These are phyloP conservation scores for Psilocybe subaeruginosa DNA, from an alignment of 768 basidiomycete genomes.

Conservation along the genomic window DNA sequence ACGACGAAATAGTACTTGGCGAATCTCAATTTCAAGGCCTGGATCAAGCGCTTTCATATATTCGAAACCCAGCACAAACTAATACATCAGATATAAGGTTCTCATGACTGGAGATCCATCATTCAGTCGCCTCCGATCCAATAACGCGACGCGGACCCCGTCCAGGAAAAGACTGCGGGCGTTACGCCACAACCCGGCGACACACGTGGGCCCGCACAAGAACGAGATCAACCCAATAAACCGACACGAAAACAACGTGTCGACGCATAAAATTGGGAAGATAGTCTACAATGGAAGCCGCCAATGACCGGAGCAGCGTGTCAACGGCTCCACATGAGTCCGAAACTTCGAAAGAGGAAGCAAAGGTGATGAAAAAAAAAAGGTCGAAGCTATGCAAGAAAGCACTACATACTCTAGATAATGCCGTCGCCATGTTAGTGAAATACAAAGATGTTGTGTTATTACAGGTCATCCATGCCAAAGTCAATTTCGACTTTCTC, in stretches of 20 bases:
- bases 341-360: not conserved
- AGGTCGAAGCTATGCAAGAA: constrained; percentile 12
- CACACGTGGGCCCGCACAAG: not conserved
- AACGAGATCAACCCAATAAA: not conserved
- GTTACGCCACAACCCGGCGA: not conserved
- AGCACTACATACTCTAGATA: constrained; percentile 18
- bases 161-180: not conserved
- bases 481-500: constrained; percentile 95
- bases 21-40: not conserved
- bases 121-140: too few relatives aligned
- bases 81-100: not conserved
- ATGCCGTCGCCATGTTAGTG: not conserved
- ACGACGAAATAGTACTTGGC: not conserved
- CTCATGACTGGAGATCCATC: not conserved
- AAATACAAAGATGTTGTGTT: not conserved
- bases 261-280: not conserved
- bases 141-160: not conserved
- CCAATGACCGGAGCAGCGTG: not conserved
- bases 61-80: not conserved
- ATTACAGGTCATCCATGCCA: constrained; percentile 84
- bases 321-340: not conserved
- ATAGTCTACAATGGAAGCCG: constrained; percentile 1
- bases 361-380: not conserved
- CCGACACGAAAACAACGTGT: not conserved
- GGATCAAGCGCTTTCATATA: not conserved